Conservation (phyloP, 2,329 filamentous ascomycete genomes). For the Cytospora mali region DNA sequence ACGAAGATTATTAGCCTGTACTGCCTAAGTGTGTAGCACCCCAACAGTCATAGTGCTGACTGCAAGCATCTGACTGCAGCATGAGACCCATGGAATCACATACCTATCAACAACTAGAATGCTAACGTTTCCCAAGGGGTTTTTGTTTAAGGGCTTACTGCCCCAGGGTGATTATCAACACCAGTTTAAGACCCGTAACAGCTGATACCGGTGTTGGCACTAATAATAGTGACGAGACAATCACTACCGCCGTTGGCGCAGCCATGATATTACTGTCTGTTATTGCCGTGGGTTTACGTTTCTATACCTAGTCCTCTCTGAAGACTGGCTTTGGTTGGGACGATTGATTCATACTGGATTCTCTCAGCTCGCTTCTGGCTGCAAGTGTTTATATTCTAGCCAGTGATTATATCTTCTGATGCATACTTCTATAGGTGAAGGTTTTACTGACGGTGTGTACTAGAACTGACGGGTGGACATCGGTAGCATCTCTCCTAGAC, state of each 20-base stretch:
- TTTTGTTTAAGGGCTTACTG: too few species aligned
- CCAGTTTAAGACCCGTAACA: too few species aligned
- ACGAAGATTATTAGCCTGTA: neutral
- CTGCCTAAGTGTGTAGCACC: neutral
- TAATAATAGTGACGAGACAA: neutral
- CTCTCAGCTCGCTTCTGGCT: neutral
- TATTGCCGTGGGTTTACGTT: conserved; percentile 7
- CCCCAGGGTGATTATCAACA: too few species aligned
- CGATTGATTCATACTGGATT: conserved; percentile 8
- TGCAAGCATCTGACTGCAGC: neutral
- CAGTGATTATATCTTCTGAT: neutral
- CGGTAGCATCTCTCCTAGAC: conserved; percentile 7
- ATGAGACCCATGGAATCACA: too few species aligned
- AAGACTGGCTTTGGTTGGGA: conserved; percentile 18
- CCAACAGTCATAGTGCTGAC: neutral
- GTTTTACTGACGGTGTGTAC: neutral
- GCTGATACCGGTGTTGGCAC: neutral
- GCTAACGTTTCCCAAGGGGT: too few species aligned
- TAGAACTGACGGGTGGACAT: neutral
- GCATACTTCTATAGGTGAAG: neutral
- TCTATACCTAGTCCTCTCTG: conserved; percentile 2
- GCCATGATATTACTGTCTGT: conserved; percentile 10
- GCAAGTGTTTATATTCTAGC: neutral
- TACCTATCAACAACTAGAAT: too few species aligned
- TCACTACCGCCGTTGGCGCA: conserved; percentile 2